Evolutionary conservation across 768 basidiomycete genomes (phyloP).

Genomic region (Tulasnella calospora): DNA sequence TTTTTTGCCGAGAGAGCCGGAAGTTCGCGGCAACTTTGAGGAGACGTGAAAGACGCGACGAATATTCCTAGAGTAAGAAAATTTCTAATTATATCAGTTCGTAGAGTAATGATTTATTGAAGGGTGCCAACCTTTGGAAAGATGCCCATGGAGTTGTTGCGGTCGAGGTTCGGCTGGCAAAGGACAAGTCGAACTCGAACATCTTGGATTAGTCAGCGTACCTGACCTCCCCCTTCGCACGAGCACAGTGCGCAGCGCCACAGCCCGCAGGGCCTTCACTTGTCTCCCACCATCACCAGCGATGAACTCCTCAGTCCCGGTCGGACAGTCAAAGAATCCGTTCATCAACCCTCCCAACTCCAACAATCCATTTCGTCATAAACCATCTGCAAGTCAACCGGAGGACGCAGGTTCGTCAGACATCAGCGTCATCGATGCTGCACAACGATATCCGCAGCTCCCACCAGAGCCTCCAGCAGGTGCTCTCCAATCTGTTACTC

Average conservation of each 20-base stretch:
- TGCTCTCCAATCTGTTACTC: background rate
- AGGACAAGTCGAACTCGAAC: background rate
- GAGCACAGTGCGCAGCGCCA: background rate
- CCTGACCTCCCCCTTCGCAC: background rate
- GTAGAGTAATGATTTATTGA: background rate
- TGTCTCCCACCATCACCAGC: background rate
- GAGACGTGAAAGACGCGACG: background rate
- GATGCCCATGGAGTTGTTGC: background rate
- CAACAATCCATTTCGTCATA: slow-evolving; percentile 20
- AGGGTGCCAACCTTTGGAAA: background rate
- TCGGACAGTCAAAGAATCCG: slow-evolving; percentile 17
- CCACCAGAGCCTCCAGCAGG: background rate
- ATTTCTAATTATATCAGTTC: background rate
- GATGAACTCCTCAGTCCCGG: background rate
- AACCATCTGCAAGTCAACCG: background rate
- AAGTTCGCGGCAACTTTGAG: background rate
- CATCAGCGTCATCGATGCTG: background rate
- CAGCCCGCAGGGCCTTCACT: background rate
- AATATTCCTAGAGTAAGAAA: background rate
- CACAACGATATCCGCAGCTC: background rate
- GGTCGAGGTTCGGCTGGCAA: background rate
- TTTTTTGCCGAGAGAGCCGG: background rate
- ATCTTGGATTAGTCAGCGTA: background rate
- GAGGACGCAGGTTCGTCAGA: background rate
- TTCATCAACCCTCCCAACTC: slow-evolving; percentile 18